Percentiles rank a stretch among this genome's conserved stretches.
phyloP scores from a whole-genome alignment of 2,329 filamentous ascomycete species.

The Cordyceps farinosa region DNA sequence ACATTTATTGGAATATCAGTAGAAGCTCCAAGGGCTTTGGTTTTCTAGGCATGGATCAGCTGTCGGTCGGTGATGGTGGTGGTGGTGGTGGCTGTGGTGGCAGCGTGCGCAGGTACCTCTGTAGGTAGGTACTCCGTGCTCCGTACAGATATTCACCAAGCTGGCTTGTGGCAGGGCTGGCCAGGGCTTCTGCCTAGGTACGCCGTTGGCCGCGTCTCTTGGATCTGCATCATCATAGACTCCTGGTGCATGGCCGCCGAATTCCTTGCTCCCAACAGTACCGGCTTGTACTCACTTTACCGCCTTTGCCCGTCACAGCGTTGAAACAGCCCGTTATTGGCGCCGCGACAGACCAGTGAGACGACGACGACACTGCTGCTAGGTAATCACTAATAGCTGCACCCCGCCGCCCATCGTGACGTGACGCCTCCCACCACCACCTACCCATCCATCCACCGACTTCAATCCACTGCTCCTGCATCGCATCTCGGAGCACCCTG shows the following conservation, averaged over 20 bases:
- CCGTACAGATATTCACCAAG: too few species aligned
- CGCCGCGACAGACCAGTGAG: not conserved
- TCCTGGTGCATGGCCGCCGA: not conserved
- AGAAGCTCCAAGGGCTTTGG: too few species aligned
- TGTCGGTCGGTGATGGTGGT: too few species aligned
- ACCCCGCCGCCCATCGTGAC: slow-evolving; percentile 17
- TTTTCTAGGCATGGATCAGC: too few species aligned
- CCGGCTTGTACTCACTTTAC: too few species aligned
- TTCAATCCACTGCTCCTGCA: slow-evolving; percentile 13
- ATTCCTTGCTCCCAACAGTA: not conserved
- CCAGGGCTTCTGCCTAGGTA: not conserved
- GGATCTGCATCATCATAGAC: slow-evolving; percentile 13
- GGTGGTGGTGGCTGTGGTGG: not conserved
- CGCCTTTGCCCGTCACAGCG: not conserved
- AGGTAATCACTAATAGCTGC: not conserved
- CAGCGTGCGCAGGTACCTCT: slow-evolving; percentile 1
- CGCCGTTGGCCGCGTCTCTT: not conserved
- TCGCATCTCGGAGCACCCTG: slow-evolving; percentile 12
- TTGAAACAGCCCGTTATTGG: not conserved
- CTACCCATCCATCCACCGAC: not conserved
- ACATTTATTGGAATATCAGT: too few species aligned
- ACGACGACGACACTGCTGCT: not conserved
- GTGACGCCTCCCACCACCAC: slow-evolving; percentile 12
- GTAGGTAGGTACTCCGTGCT: not conserved
- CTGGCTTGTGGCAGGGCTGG: not conserved